Conservation (phyloP, 257 asterid genomes). For the Rubia yunnanensis region DNA sequence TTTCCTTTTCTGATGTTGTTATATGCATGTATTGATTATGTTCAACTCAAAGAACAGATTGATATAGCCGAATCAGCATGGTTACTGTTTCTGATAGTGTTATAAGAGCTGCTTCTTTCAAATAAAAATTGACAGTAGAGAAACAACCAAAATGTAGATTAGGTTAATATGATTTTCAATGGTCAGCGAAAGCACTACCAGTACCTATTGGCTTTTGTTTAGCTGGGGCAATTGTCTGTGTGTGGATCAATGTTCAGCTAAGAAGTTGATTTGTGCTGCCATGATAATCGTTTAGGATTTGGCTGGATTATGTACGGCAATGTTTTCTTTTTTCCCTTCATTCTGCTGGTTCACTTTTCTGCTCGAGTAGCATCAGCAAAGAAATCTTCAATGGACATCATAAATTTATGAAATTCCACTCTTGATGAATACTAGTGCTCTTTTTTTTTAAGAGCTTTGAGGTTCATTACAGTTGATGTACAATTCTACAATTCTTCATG, state of each 20-base stretch:
- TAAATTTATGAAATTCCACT: background rate
- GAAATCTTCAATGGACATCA: background rate
- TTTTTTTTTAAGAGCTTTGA: background rate
- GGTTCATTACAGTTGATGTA: background rate
- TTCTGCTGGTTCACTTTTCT: background rate
- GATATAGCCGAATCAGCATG: background rate
- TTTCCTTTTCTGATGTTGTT: background rate
- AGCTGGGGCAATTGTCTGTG: too few species aligned
- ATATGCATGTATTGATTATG: background rate
- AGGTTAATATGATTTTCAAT: too few species aligned
- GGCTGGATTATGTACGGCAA: too few species aligned
- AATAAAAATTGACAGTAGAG: background rate
- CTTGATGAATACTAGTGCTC: background rate
- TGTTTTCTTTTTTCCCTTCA: too few species aligned
- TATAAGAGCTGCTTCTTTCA: too few species aligned
- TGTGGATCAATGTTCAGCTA: too few species aligned
- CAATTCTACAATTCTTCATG: background rate
- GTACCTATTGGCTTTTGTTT: too few species aligned
- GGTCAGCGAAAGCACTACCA: too few species aligned
- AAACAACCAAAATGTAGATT: background rate
- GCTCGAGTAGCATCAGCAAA: background rate
- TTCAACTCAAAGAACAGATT: background rate
- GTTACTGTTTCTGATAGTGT: too few species aligned
- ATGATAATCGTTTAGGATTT: too few species aligned
- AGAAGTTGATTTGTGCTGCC: too few species aligned